Evolutionary conservation across 177 flowering plant species (phyloP).

Genomic region (Tripterygium wilfordii): DNA sequence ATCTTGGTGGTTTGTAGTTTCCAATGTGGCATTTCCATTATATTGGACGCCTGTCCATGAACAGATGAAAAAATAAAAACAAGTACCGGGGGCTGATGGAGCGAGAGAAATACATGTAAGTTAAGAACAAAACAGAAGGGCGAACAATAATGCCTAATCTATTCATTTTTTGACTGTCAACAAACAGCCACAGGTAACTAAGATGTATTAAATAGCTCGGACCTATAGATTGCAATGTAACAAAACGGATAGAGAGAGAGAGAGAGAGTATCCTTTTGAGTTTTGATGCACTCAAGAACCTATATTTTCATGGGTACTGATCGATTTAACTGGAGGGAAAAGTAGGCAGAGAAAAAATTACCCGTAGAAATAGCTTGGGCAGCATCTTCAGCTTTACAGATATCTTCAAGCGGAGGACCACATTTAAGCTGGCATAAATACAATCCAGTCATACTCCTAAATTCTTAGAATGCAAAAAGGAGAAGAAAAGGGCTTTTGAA

Average conservation of each 20-base stretch:
- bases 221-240: too few relatives aligned
- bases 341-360: slow-evolving; percentile 8
- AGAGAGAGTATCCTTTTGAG: too few relatives aligned
- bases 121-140: too few relatives aligned
- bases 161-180: too few relatives aligned
- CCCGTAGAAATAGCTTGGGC: slow-evolving; percentile 25
- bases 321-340: too few relatives aligned
- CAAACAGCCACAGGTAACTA: too few relatives aligned
- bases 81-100: too few relatives aligned
- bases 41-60: slow-evolving; percentile 6
- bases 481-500: slow-evolving; percentile 11
- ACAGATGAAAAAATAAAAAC: too few relatives aligned
- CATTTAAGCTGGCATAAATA: slow-evolving; percentile 50
- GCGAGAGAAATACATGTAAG: too few relatives aligned
- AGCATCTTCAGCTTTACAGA: slow-evolving; percentile 43
- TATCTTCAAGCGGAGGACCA: slow-evolving; percentile 37
- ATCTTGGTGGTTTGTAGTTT: background rate
- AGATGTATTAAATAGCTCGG: too few relatives aligned
- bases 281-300: background rate
- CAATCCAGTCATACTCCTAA: slow-evolving; percentile 19
- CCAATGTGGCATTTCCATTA: slow-evolving; percentile 10
- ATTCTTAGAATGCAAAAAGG: slow-evolving; percentile 14
- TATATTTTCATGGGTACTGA: background rate
- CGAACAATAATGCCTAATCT: too few relatives aligned
- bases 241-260: too few relatives aligned